A percentile compares a stretch with the other conserved stretches of the same genome.
Conservation (phyloP, 148 eudicot genomes). For the Cornus florida region DNA sequence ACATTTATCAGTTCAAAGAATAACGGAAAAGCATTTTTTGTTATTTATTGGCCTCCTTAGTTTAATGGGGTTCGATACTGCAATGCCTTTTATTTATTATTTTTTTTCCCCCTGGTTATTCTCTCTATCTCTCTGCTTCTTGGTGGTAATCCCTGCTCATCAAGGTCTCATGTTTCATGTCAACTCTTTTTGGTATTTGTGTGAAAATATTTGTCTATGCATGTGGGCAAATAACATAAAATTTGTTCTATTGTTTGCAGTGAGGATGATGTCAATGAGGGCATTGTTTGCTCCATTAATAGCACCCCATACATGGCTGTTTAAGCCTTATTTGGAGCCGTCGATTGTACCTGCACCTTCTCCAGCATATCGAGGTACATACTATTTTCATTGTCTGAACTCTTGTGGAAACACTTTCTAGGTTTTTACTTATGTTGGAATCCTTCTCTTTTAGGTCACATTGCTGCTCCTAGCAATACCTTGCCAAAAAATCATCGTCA, state of each 20-base stretch:
- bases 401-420: constrained; percentile 7
- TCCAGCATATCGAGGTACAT: constrained; percentile 58
- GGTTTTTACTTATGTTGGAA: not conserved
- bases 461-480: constrained; percentile 40
- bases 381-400: not conserved
- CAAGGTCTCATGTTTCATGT: not conserved
- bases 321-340: constrained; percentile 34
- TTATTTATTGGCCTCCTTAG: not conserved
- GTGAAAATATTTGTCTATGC: not conserved
- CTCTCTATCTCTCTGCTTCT: not conserved
- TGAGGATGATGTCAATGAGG: constrained; percentile 30
- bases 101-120: too few relatives aligned
- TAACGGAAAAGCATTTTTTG: too few relatives aligned
- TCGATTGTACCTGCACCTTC: constrained; percentile 56
- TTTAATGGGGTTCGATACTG: not conserved
- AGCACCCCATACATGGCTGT: constrained; percentile 18
- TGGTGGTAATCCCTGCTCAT: not conserved
- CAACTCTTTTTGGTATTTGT: not conserved
- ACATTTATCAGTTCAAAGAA: too few relatives aligned
- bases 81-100: not conserved
- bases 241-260: constrained; percentile 26
- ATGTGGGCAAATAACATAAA: not conserved
- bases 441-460: constrained; percentile 39
- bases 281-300: constrained; percentile 28
- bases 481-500: constrained; percentile 25